Conservation (phyloP, 2,329 filamentous ascomycete genomes). For the Teratosphaeria nubilosa region DNA sequence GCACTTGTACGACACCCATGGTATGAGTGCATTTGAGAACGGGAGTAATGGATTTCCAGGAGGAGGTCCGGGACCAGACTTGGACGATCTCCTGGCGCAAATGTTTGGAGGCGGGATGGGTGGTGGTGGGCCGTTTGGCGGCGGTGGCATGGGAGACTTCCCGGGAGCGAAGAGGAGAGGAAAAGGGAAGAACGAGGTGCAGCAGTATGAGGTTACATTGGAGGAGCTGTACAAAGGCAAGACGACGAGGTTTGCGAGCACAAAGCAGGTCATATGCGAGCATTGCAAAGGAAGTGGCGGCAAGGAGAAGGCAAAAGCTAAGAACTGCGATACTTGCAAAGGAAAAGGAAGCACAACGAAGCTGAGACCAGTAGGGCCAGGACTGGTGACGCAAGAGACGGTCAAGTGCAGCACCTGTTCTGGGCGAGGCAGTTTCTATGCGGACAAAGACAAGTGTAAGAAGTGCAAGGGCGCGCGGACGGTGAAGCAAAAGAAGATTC, state of each 20-base stretch:
- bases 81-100: conserved; percentile 85
- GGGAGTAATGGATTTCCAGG: conserved; percentile 51
- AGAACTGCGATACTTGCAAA: conserved; percentile 73
- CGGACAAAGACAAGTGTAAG: conserved; percentile 96
- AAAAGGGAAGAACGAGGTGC: conserved; percentile 74
- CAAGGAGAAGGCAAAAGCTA: conserved; percentile 80
- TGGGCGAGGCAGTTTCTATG: conserved; percentile 76
- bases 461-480: conserved; percentile 94
- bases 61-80: conserved; percentile 60
- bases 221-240: conserved; percentile 98
- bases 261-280: conserved; percentile 83
- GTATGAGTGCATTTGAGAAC: conserved; percentile 90
- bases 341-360: conserved; percentile 67
- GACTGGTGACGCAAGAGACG: conserved; percentile 70
- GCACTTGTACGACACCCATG: conserved; percentile 81
- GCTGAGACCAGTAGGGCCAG: conserved; percentile 74
- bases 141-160: conserved; percentile 35
- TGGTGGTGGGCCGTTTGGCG: conserved; percentile 41
- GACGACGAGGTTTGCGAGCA: conserved; percentile 91
- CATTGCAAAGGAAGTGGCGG: conserved; percentile 82
- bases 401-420: conserved; percentile 74
- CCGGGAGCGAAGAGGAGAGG: conserved; percentile 26
- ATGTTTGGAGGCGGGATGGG: conserved; percentile 58
- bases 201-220: conserved; percentile 79
- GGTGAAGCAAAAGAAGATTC: conserved; percentile 77